phyloP scores from a whole-genome alignment of 2,329 filamentous ascomycete genomes.

The Colletotrichum sp. region DNA sequence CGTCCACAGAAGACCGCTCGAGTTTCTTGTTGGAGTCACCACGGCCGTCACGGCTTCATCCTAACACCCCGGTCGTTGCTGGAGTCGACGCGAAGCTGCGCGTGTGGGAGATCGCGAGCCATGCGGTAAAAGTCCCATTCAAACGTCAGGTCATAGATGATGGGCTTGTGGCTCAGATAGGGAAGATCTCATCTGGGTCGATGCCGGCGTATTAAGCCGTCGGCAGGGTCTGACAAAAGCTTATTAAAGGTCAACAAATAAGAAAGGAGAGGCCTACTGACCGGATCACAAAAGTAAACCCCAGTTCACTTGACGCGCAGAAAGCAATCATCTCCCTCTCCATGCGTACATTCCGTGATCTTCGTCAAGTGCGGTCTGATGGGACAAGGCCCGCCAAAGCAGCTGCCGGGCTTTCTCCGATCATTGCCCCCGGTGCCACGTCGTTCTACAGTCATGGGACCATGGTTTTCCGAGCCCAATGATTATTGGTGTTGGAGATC shows the following conservation, averaged over 20 bases:
- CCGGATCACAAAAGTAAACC: background rate
- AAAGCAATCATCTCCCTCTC: too few species aligned
- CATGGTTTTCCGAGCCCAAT: too few species aligned
- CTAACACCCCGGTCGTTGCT: fast-evolving
- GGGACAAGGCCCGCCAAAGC: background rate
- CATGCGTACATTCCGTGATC: too few species aligned
- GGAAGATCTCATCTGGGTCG: background rate
- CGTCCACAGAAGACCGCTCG: background rate
- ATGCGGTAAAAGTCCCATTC: fast-evolving
- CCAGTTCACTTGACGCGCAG: background rate
- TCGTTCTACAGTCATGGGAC: too few species aligned
- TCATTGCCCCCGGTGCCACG: too few species aligned
- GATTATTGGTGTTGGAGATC: too few species aligned
- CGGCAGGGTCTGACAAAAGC: fast-evolving
- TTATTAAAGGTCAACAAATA: fast-evolving
- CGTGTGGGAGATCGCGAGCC: background rate
- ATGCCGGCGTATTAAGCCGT: background rate
- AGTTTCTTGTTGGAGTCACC: background rate
- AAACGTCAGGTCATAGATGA: background rate
- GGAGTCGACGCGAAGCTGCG: background rate
- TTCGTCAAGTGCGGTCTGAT: fast-evolving
- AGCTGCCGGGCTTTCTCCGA: background rate
- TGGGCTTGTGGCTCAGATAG: background rate
- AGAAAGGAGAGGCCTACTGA: background rate
- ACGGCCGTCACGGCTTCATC: background rate